Percentiles rank a stretch among this genome's conserved stretches.
Conservation (phyloP, 352 stramenopile genomes). For the Thalassiosira ordinaria region DNA sequence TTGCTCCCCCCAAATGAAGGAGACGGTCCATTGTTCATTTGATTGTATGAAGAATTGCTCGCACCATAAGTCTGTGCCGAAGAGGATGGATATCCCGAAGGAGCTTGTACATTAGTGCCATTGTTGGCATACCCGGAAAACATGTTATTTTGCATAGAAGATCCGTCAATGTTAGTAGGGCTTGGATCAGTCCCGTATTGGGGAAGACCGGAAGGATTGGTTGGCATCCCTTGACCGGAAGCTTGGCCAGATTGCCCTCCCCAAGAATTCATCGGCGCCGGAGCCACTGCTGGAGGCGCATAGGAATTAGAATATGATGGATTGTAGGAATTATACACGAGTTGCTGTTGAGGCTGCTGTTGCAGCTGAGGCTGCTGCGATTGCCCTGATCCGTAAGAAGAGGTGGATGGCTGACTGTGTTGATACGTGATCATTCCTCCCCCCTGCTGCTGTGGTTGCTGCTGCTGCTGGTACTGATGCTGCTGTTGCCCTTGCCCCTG, state of each 20-base stretch:
- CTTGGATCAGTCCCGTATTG: not conserved
- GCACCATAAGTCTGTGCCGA: not conserved
- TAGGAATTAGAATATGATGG: not conserved
- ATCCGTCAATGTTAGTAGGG: not conserved
- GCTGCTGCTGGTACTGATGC: too few species aligned
- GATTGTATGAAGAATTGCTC: not conserved
- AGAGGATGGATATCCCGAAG: not conserved
- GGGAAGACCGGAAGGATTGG: not conserved
- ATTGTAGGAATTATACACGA: not conserved
- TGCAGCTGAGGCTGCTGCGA: too few species aligned
- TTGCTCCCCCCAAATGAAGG: not conserved
- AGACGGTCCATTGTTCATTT: not conserved
- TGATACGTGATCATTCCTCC: not conserved
- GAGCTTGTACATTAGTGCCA: not conserved
- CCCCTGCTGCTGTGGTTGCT: not conserved
- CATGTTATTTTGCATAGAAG: too few species aligned
- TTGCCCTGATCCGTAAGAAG: not conserved
- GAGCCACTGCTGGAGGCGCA: not conserved
- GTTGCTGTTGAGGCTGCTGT: not conserved
- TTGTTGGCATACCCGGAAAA: too few species aligned
- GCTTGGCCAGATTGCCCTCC: not conserved
- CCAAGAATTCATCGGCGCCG: not conserved
- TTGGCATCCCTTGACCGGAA: not conserved
- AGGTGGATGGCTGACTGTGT: not conserved
- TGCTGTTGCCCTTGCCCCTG: too few species aligned